phyloP scores from a whole-genome alignment of 2,329 filamentous ascomycete genomes.

The Colletotrichum limetticola region DNA sequence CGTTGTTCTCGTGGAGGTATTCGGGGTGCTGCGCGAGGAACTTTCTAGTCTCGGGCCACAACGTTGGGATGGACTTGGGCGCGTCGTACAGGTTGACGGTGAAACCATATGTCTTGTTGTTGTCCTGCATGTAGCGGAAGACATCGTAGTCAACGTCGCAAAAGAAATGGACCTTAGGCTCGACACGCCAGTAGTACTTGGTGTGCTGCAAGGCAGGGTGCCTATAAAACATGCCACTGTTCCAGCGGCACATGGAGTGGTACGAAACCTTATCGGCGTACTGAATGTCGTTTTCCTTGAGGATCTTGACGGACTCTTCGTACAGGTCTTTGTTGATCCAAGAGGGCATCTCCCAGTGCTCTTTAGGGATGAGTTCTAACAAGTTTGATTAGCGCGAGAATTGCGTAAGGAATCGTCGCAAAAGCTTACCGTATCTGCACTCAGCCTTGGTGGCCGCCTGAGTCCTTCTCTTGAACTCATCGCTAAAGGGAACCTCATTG shows the following conservation, averaged over 20 bases:
- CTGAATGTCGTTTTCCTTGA: slow-evolving; percentile 87
- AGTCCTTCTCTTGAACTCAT: slow-evolving; percentile 90
- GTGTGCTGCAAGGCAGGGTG: slow-evolving; percentile 85
- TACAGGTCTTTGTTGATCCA: slow-evolving; percentile 95
- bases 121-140: slow-evolving; percentile 96
- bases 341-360: slow-evolving; percentile 91
- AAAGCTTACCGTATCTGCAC: slow-evolving; percentile 78
- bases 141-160: slow-evolving; percentile 99
- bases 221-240: slow-evolving; percentile 97
- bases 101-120: slow-evolving; percentile 99
- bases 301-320: slow-evolving; percentile 82
- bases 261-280: slow-evolving; percentile 92
- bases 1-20: slow-evolving; percentile 85
- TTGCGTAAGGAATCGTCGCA: background rate
- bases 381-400: slow-evolving; percentile 28
- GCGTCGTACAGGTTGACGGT: slow-evolving; percentile 97
- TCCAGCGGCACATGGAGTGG: slow-evolving; percentile 99
- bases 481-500: slow-evolving; percentile 93
- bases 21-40: slow-evolving; percentile 88
- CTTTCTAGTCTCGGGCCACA: slow-evolving; percentile 96
- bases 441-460: slow-evolving; percentile 87
- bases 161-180: slow-evolving; percentile 99
- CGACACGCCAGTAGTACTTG: slow-evolving; percentile 98
- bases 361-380: slow-evolving; percentile 86
- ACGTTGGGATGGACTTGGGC: slow-evolving; percentile 82